Evolutionary conservation across 179 eudicot genomes (phyloP).

Genomic region (Camellia oleifera): DNA sequence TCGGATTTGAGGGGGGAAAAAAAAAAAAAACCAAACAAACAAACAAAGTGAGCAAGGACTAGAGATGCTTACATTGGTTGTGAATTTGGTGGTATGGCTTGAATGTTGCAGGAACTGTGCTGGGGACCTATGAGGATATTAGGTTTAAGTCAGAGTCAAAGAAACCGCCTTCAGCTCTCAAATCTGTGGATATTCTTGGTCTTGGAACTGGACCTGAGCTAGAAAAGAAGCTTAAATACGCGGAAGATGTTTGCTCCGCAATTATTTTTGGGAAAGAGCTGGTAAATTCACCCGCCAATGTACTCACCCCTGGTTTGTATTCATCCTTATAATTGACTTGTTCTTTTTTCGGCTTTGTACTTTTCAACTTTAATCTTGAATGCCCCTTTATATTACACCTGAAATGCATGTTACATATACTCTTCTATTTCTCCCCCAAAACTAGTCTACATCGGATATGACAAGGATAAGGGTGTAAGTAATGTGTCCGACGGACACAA

Average conservation of each 20-base stretch:
- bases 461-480: too few species aligned
- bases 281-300: slow-evolving; percentile 95
- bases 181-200: slow-evolving; percentile 84
- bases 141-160: slow-evolving; percentile 90
- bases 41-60: too few species aligned
- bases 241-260: slow-evolving; percentile 66
- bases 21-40: too few species aligned
- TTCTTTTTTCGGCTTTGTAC: slow-evolving; percentile 1
- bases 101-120: slow-evolving; percentile 55
- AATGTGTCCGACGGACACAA: too few species aligned
- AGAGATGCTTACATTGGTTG: too few species aligned
- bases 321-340: neutral
- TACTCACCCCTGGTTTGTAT: slow-evolving; percentile 89
- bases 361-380: neutral
- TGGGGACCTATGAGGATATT: slow-evolving; percentile 77
- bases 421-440: too few species aligned
- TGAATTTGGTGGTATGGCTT: neutral
- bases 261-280: slow-evolving; percentile 85
- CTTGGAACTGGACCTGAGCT: slow-evolving; percentile 81
- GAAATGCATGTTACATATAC: neutral
- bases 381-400: neutral
- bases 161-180: slow-evolving; percentile 38
- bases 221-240: slow-evolving; percentile 68
- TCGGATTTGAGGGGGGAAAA: too few species aligned
- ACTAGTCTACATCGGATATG: too few species aligned